Base-by-base conservation (phyloP, 164 flowering plant genomes). In the Magnolia kwangsiensis region DNA sequence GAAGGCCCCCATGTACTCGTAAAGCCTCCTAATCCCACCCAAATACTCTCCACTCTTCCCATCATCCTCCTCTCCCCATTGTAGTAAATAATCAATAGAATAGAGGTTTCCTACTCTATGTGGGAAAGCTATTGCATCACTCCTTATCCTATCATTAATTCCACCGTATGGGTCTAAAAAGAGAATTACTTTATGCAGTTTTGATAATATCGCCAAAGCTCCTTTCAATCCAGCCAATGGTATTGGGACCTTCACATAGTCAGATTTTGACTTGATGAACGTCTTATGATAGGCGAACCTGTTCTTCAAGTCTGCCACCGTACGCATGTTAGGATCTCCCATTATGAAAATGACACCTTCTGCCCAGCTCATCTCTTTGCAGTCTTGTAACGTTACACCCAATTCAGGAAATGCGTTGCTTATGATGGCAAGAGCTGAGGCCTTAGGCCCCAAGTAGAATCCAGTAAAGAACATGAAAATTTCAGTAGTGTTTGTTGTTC, bases 121-220 rank as follows among this genome's bases (percentile, higher is more conserved):
- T 1, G 83, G 85, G 21, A 78, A 80, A 14, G 85, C 81, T 18
- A 63, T 74, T 31, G 55, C 77, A 24, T 67, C 37, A 18, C 71
- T 74, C 11, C 73, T 31, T 50, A 78, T 51, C 67, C 58, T 11
- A 31, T 50, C 18, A 83, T 80, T 78, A 5, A 13, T 71, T 19
- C 83, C 85, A 10, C 85, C 85, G 67, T 75, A 73, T 2, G 85
- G 85, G 37, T 74, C 74, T 55, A 69, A 59, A 7, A 55, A 37
- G 37, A 80, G 13, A 3, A 23, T 2, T 2, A 11, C 21, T 11
- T 1, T 24, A 1, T 45, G 71, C 23, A 14, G 67, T 45, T 50
- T 69, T 18, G 27, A 6, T 27, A 76, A 11, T 20, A 4, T 29
- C 55, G 49, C 31, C 79, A 75, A 74, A 8, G 64, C 20, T 50